Conservation (phyloP, 192 early-diverging fungal species). For the Mortierella antarctica region DNA sequence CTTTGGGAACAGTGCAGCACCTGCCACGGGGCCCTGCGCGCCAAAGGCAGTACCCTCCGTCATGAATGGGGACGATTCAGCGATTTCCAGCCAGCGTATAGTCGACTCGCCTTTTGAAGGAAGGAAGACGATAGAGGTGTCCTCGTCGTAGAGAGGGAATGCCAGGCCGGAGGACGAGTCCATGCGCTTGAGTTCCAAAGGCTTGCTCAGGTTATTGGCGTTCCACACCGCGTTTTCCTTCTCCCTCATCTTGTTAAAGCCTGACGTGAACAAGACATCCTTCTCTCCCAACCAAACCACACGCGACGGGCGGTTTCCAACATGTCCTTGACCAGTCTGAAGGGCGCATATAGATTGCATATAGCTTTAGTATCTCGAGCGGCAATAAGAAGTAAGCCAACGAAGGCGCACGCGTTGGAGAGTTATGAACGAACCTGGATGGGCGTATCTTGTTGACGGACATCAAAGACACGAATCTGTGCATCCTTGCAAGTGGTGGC, state of each 20-base stretch:
- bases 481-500: conserved; percentile 67
- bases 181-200: conserved; percentile 67
- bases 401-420: background rate
- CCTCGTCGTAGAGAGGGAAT: conserved; percentile 82
- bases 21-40: conserved; percentile 56
- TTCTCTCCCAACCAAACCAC: conserved; percentile 77
- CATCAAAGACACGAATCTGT: conserved; percentile 70
- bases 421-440: conserved; percentile 21
- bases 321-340: conserved; percentile 61
- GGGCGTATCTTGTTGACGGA: conserved; percentile 47
- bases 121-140: conserved; percentile 82
- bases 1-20: conserved; percentile 80
- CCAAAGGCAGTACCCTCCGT: conserved; percentile 60
- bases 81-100: conserved; percentile 75
- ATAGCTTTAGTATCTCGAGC: too few relatives aligned
- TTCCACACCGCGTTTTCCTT: conserved; percentile 85
- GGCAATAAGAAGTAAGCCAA: too few relatives aligned
- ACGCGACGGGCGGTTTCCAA: conserved; percentile 72
- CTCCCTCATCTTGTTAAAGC: conserved; percentile 76
- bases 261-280: conserved; percentile 74
- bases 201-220: conserved; percentile 64
- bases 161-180: conserved; percentile 79
- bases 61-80: conserved; percentile 55
- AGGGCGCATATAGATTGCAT: too few relatives aligned
- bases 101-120: conserved; percentile 71